Evolutionary conservation across 2,329 filamentous ascomycete species (phyloP).

Genomic region (Blumeriella jaapii): DNA sequence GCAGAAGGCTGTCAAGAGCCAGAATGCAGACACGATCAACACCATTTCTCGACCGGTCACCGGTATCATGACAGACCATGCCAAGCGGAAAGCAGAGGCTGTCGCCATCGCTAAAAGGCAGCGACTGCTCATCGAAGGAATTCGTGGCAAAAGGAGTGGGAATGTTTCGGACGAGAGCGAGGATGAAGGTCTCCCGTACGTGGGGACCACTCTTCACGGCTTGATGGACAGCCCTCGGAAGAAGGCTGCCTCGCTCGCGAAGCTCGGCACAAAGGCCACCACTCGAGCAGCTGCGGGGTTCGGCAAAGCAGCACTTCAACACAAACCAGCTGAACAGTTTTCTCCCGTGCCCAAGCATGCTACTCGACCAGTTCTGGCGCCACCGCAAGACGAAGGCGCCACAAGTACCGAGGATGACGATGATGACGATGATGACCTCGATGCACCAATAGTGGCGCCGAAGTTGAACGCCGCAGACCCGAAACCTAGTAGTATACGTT

Average conservation of each 20-base stretch:
- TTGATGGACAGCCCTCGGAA: slow-evolving; percentile 33
- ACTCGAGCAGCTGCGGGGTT: slow-evolving; percentile 27
- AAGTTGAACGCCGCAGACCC: slow-evolving; percentile 7
- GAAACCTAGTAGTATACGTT: not conserved
- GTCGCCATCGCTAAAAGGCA: slow-evolving; percentile 29
- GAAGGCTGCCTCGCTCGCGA: slow-evolving; percentile 23
- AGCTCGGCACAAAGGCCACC: slow-evolving; percentile 13
- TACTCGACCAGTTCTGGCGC: not conserved
- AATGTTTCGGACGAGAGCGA: slow-evolving; percentile 24
- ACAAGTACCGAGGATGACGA: slow-evolving; percentile 19
- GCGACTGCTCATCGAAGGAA: slow-evolving; percentile 22
- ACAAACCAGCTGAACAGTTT: slow-evolving; percentile 5
- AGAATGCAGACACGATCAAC: slow-evolving; percentile 38
- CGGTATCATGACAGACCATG: slow-evolving; percentile 23
- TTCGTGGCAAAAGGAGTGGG: slow-evolving; percentile 17
- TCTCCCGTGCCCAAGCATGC: slow-evolving; percentile 10
- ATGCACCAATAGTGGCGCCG: slow-evolving; percentile 19
- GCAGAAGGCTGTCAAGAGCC: slow-evolving; percentile 42
- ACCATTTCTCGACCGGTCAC: slow-evolving; percentile 31
- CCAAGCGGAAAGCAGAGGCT: slow-evolving; percentile 25
- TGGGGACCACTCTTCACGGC: slow-evolving; percentile 31
- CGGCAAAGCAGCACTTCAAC: slow-evolving; percentile 14
- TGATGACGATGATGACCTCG: slow-evolving; percentile 25
- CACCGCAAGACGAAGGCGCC: slow-evolving; percentile 1
- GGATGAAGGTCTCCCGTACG: slow-evolving; percentile 25